phyloP scores from a whole-genome alignment of 495 filamentous ascomycete genomes.

The Trichoderma asperelloides region DNA sequence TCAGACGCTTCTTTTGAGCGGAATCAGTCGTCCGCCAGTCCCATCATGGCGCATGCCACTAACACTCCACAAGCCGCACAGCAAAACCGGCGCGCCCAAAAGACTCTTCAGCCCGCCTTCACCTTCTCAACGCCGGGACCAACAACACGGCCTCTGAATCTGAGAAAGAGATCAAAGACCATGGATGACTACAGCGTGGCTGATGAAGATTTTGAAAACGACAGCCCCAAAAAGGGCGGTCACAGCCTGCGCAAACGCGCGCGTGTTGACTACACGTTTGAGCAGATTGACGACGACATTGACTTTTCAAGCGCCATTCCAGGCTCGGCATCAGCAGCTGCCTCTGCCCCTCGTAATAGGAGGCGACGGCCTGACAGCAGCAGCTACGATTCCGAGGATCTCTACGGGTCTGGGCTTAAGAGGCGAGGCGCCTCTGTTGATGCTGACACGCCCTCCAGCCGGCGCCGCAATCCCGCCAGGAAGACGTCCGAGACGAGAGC shows the following conservation, averaged over 20 bases:
- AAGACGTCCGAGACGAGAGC: constrained; percentile 23
- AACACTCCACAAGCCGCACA: constrained; percentile 2
- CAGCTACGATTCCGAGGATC: constrained; percentile 5
- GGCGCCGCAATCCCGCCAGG: constrained; percentile 26
- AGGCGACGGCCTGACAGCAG: neutral
- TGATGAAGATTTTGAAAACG: constrained; percentile 26
- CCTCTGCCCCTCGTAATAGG: constrained; percentile 12
- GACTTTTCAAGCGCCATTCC: constrained; percentile 8
- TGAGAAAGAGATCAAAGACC: constrained; percentile 26
- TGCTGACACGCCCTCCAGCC: constrained; percentile 20
- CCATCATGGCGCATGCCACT: constrained; percentile 8
- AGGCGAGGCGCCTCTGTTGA: constrained; percentile 22
- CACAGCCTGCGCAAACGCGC: constrained; percentile 38
- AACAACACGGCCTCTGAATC: neutral
- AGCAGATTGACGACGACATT: constrained; percentile 29
- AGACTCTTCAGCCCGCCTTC: neutral
- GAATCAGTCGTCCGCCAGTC: constrained; percentile 1
- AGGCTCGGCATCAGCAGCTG: constrained; percentile 15
- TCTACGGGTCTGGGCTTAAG: constrained; percentile 9
- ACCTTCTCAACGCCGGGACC: constrained; percentile 4
- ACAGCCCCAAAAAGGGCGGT: constrained; percentile 33
- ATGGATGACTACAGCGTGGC: constrained; percentile 18
- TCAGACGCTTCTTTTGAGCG: neutral
- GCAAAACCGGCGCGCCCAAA: constrained; percentile 1
- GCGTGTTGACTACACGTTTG: constrained; percentile 38